Conservation (phyloP, 1,284 basidiomycete species). For the Ganoderma sinense region DNA sequence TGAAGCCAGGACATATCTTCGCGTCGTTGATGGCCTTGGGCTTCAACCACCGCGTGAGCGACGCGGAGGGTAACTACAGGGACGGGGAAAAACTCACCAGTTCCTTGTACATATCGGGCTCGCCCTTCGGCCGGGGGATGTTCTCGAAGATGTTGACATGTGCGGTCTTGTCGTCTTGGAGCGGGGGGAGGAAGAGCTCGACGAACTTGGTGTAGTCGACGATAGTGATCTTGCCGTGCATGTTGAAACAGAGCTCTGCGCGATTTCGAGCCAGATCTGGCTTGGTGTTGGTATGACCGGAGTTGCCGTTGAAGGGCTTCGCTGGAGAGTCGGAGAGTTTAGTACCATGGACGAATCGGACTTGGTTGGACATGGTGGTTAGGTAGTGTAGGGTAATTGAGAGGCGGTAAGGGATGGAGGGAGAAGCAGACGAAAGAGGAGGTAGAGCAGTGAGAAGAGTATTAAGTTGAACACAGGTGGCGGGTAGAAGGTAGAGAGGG, state of each 20-base stretch:
- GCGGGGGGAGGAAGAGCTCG: not conserved
- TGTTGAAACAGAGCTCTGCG: slow-evolving; percentile 4
- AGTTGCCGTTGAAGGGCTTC: not conserved
- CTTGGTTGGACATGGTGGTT: slow-evolving; percentile 1
- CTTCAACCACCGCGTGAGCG: not conserved
- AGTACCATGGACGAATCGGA: not conserved
- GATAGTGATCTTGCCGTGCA: slow-evolving; percentile 8
- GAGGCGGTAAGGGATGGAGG: not conserved
- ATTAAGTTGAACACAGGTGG: not conserved
- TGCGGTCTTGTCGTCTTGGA: too few species aligned
- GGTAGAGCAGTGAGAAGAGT: not conserved
- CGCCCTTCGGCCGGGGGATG: not conserved
- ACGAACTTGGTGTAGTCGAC: not conserved
- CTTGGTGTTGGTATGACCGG: not conserved
- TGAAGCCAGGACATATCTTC: slow-evolving; percentile 5
- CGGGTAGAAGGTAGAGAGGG: not conserved
- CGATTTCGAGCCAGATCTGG: not conserved
- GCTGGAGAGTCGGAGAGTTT: not conserved
- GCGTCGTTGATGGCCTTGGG: slow-evolving; percentile 12
- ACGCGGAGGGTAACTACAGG: not conserved
- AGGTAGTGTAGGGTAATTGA: not conserved
- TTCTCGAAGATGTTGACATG: not conserved
- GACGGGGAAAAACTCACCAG: not conserved
- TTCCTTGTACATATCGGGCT: not conserved
- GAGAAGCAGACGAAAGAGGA: not conserved